These are phyloP conservation scores for Schizonepeta tenuifolia DNA, from an alignment of 257 asterid genomes.

Conservation along the genomic window DNA sequence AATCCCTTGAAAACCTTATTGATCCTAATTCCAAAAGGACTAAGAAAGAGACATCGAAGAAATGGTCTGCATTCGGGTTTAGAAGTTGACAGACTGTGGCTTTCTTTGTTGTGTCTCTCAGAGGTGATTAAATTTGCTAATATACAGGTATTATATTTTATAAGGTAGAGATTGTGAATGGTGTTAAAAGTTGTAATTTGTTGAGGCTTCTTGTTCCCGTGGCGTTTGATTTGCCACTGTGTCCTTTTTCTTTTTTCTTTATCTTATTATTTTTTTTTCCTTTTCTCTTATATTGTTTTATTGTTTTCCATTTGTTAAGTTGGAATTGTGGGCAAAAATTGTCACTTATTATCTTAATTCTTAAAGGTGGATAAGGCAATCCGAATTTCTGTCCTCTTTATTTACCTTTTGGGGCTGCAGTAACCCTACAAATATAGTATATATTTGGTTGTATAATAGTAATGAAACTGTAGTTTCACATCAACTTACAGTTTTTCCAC, in stretches of 20 bases:
- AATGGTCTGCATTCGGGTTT: slow-evolving; percentile 97
- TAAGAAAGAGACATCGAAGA: slow-evolving; percentile 85
- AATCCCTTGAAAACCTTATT: slow-evolving; percentile 90
- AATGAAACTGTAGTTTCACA: too few relatives aligned
- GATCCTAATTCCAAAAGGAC: slow-evolving; percentile 84
- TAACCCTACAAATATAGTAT: too few relatives aligned
- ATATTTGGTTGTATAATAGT: too few relatives aligned
- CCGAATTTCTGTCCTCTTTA: not conserved
- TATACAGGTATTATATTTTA: slow-evolving; percentile 35
- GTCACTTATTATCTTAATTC: slow-evolving; percentile 10
- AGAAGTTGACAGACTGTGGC: slow-evolving; percentile 55
- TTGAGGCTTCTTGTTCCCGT: slow-evolving; percentile 42
- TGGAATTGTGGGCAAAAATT: slow-evolving; percentile 42
- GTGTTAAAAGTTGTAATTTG: slow-evolving; percentile 51
- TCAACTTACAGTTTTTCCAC: too few relatives aligned
- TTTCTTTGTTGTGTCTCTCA: not conserved
- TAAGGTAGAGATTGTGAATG: slow-evolving; percentile 66
- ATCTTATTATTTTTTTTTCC: not conserved
- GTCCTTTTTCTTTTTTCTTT: not conserved
- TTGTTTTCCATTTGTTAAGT: slow-evolving; percentile 45
- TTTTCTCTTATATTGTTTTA: slow-evolving; percentile 33
- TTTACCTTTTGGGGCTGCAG: not conserved
- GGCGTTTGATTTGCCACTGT: slow-evolving; percentile 50
- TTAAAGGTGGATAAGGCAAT: not conserved
- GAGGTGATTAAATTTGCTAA: slow-evolving; percentile 23